Conservation (phyloP, 805 yeast genomes). For the Monosporozyma aerobia region DNA sequence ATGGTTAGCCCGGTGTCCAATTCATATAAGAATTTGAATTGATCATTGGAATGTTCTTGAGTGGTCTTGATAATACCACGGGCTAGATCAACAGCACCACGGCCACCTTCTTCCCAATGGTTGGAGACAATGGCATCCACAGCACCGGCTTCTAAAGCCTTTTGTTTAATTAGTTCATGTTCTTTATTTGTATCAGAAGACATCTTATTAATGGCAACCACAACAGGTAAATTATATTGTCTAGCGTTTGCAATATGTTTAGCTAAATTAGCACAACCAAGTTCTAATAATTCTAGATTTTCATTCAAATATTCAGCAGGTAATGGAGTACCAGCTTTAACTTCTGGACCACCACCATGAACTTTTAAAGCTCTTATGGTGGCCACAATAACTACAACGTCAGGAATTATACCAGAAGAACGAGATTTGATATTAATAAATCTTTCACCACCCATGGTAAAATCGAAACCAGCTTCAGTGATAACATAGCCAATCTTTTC, state of each 20-base stretch:
- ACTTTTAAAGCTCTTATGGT: constrained; percentile 94
- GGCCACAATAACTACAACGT: constrained; percentile 87
- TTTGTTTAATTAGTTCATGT: constrained; percentile 67
- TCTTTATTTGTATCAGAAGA: constrained; percentile 75
- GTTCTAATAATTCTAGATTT: constrained; percentile 64
- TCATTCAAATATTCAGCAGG: constrained; percentile 76
- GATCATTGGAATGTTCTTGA: constrained; percentile 36
- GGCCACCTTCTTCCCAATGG: constrained; percentile 96
- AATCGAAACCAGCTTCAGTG: constrained; percentile 97
- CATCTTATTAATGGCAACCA: constrained; percentile 88
- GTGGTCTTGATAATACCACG: constrained; percentile 72
- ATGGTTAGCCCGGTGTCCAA: constrained; percentile 48
- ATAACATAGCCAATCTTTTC: constrained; percentile 65
- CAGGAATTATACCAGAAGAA: constrained; percentile 79
- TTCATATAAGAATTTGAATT: constrained; percentile 60
- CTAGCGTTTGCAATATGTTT: constrained; percentile 85
- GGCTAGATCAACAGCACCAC: constrained; percentile 80
- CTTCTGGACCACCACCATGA: constrained; percentile 98
- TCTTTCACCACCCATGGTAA: constrained; percentile 99
- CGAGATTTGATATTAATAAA: constrained; percentile 94
- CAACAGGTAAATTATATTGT: constrained; percentile 81
- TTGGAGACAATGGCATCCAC: constrained; percentile 79
- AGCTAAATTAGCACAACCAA: constrained; percentile 79
- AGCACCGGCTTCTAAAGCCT: constrained; percentile 88
- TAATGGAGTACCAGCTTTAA: constrained; percentile 85